These are phyloP conservation scores for Candida quercuum DNA, from an alignment of 805 yeast genomes.

Conservation along the genomic window DNA sequence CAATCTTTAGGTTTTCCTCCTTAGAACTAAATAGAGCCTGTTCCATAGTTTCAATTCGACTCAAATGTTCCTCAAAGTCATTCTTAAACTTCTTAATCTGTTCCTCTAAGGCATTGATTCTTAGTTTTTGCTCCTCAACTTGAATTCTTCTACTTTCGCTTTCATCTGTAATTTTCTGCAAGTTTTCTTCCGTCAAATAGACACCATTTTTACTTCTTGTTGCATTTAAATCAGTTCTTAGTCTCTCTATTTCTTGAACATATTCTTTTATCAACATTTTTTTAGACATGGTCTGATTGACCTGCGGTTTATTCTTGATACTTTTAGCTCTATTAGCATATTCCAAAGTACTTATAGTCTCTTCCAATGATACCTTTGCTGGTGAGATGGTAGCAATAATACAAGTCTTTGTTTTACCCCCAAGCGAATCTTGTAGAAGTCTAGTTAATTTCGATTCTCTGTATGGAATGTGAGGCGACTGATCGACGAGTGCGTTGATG, in stretches of 20 bases:
- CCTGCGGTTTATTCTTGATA: constrained; percentile 63
- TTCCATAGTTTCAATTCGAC: constrained; percentile 17
- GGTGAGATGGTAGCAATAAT: constrained; percentile 82
- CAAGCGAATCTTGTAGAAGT: constrained; percentile 74
- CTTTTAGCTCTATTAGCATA: constrained; percentile 81
- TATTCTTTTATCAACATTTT: constrained; percentile 48
- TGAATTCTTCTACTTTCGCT: constrained; percentile 44
- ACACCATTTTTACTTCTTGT: constrained; percentile 64
- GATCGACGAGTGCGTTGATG: constrained; percentile 65
- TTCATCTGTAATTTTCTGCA: constrained; percentile 36
- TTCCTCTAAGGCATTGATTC: constrained; percentile 41
- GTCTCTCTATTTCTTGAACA: constrained; percentile 47
- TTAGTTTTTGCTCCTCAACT: constrained; percentile 45
- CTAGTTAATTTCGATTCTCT: constrained; percentile 79
- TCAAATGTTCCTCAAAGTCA: constrained; percentile 33
- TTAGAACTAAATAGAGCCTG: constrained; percentile 11
- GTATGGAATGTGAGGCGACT: constrained; percentile 70
- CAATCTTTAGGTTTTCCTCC: constrained; percentile 4
- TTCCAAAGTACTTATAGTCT: constrained; percentile 74
- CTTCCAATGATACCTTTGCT: constrained; percentile 64
- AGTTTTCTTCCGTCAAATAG: constrained; percentile 49
- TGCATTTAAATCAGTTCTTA: constrained; percentile 57
- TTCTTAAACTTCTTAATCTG: constrained; percentile 37
- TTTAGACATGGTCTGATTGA: constrained; percentile 55
- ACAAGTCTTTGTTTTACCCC: constrained; percentile 79